Base-by-base conservation (phyloP, 2,329 filamentous ascomycete genomes). In the Aspergillus japonicus region DNA sequence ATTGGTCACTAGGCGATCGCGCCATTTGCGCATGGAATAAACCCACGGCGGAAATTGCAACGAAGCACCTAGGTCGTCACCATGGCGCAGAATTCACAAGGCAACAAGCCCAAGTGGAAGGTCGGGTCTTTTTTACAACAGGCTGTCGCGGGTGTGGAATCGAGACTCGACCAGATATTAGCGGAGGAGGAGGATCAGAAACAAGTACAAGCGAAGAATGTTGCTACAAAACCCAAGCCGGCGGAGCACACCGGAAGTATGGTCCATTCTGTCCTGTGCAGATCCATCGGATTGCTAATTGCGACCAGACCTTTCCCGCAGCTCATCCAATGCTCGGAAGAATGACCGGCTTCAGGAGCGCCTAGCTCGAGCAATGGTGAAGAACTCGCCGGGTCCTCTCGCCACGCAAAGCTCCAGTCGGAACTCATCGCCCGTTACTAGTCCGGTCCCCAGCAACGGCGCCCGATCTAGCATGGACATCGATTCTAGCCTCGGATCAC, bases 61-160 rank as follows among this genome's bases (percentile, higher is more conserved):
- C 11, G 16, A 33, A 53, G n/a, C 29, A 39, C 10, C 10, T 5
- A 5, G 33, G 11, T 39, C 29, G 16, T 39, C 62, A 67, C 47
- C 49, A 77, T 76, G 74, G 63, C 73, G 47, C 73, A 74, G 55
- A 73, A 73, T n/a, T n/a, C 53, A 6, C 69, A 71, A 21, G 78
- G 77, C 57, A 66, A 85, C 66, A 80, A 83, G 62, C 84, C 85
- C 54, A 84, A 85, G 86, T 92, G 90, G 90, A 89, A 89, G 50
- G 87, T 78, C 52, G 74, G 75, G 12, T 74, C 87, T 33, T 89
- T 96, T 73, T 83, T 97, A 61, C 90, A 92, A 65, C 91, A 94
- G 76, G 93, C 94, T 64, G 92, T 98, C 62, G 92, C 93, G 57
- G 93, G 93, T 62, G 90, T 99, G 59, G 95, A 99, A 79, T 96